Percentiles rank a stretch among this genome's conserved stretches.
Evolutionary conservation across 164 flowering plant species (phyloP).

Genomic region (Vitis vinifera): DNA sequence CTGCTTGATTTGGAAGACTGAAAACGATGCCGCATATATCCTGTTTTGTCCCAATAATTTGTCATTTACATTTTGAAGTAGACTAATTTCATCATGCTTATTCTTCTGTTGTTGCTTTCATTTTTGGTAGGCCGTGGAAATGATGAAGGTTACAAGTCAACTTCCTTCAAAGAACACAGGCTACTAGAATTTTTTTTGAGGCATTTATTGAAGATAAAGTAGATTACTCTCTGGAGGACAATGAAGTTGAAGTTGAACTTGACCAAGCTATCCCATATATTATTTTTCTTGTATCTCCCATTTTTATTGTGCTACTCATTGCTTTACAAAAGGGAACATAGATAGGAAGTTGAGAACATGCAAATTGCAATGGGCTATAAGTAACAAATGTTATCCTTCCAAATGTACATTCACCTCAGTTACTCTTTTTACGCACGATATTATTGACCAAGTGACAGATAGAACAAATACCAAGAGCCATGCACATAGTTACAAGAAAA

Average conservation of each 20-base stretch:
- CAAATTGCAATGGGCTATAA: neutral
- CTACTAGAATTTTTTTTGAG: conserved; percentile 37
- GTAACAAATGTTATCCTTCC: neutral
- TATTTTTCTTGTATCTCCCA: conserved; percentile 63
- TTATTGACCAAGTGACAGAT: too few species aligned
- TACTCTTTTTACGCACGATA: too few species aligned
- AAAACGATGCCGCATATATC: neutral
- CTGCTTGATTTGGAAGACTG: neutral
- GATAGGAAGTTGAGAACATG: neutral
- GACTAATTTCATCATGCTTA: neutral
- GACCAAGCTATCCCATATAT: conserved; percentile 46
- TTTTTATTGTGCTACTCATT: conserved; percentile 51
- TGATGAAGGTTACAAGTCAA: conserved; percentile 66
- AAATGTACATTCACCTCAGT: too few species aligned
- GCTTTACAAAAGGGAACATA: conserved; percentile 44
- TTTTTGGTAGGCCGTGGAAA: conserved; percentile 78
- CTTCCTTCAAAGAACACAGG: conserved; percentile 23
- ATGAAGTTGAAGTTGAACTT: conserved; percentile 26
- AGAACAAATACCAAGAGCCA: too few species aligned
- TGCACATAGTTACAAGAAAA: too few species aligned
- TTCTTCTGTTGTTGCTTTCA: neutral
- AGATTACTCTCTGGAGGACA: conserved; percentile 12
- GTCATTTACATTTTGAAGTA: neutral
- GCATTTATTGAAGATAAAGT: conserved; percentile 59
- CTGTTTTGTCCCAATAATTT: neutral